These are phyloP conservation scores for Penicillium sp. DNA, from an alignment of 2,329 filamentous ascomycete species.

Conservation along the genomic window DNA sequence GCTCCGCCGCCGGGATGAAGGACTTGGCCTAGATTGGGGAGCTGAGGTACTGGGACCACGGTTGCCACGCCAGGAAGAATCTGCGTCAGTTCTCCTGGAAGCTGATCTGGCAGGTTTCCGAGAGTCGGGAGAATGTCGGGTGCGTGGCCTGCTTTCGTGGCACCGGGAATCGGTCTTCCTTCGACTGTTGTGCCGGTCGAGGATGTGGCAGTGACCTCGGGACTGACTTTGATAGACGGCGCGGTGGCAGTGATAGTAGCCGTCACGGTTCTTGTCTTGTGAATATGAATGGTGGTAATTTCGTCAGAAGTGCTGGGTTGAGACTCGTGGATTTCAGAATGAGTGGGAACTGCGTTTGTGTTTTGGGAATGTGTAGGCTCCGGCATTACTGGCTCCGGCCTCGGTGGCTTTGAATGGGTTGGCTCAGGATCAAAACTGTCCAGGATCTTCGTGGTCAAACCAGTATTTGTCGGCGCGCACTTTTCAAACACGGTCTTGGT, in stretches of 20 bases:
- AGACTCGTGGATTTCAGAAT: neutral
- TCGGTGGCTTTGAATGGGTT: slow-evolving; percentile 36
- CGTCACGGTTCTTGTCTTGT: slow-evolving; percentile 11
- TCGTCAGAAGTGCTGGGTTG: neutral
- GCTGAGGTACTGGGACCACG: neutral
- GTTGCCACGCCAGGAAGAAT: slow-evolving; percentile 10
- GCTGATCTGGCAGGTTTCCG: slow-evolving; percentile 5
- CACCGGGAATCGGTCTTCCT: neutral
- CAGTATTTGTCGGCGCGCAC: slow-evolving; percentile 9
- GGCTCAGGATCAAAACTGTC: neutral
- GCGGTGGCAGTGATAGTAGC: slow-evolving; percentile 11
- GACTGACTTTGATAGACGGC: slow-evolving; percentile 8
- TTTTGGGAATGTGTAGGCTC: slow-evolving; percentile 74
- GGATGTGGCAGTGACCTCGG: neutral
- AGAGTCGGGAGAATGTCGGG: neutral
- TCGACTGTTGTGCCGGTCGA: neutral
- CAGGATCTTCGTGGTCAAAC: slow-evolving; percentile 6
- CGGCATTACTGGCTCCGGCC: slow-evolving; percentile 91
- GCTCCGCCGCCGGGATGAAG: slow-evolving; percentile 2
- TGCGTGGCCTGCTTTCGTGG: neutral
- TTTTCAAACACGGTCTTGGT: slow-evolving; percentile 23
- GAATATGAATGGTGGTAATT: slow-evolving; percentile 11
- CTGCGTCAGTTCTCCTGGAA: neutral
- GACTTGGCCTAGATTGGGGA: slow-evolving; percentile 2
- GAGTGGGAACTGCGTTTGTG: neutral